These are phyloP conservation scores for Coemansia sp. DNA, from an alignment of 192 early-diverging fungal genomes.

Conservation along the genomic window DNA sequence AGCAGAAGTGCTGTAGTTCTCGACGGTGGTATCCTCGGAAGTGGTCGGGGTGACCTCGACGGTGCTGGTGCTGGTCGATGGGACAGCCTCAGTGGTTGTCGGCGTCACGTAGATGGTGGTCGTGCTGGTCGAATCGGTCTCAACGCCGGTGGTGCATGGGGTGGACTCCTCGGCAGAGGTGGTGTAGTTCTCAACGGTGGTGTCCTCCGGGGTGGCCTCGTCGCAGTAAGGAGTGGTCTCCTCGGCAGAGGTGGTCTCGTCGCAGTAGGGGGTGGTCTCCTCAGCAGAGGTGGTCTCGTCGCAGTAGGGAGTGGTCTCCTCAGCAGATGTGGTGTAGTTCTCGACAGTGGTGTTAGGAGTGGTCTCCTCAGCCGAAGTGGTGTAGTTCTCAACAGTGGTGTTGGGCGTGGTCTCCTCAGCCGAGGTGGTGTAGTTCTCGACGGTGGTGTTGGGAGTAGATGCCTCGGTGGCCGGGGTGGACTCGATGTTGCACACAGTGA, in stretches of 20 bases:
- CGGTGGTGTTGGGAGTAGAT: conserved; percentile 10
- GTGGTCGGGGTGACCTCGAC: conserved; percentile 11
- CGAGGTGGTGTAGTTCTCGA: conserved; percentile 1
- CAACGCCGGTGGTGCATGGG: neutral
- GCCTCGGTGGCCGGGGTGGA: neutral
- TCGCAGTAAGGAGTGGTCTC: too few relatives aligned
- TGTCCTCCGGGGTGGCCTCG: too few relatives aligned
- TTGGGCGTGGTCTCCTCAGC: neutral
- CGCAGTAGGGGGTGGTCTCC: conserved; percentile 1
- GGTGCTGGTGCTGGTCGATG: conserved; percentile 10
- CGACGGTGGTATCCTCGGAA: conserved; percentile 13
- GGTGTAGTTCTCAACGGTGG: neutral
- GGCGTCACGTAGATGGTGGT: conserved; percentile 23
- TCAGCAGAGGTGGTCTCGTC: neutral
- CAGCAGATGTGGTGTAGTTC: too few relatives aligned
- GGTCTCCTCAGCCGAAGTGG: neutral
- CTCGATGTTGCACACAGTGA: conserved; percentile 21
- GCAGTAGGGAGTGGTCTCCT: conserved; percentile 4
- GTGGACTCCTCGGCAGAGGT: neutral
- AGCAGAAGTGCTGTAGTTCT: conserved; percentile 17
- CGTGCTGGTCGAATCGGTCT: conserved; percentile 8
- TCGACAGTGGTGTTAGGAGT: neutral
- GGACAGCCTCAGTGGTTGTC: conserved; percentile 1
- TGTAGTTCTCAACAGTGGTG: too few relatives aligned
- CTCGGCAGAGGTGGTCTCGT: too few relatives aligned